Evolutionary conservation across 495 filamentous ascomycete genomes (phyloP).

Genomic region (Penicillium alfredii): DNA sequence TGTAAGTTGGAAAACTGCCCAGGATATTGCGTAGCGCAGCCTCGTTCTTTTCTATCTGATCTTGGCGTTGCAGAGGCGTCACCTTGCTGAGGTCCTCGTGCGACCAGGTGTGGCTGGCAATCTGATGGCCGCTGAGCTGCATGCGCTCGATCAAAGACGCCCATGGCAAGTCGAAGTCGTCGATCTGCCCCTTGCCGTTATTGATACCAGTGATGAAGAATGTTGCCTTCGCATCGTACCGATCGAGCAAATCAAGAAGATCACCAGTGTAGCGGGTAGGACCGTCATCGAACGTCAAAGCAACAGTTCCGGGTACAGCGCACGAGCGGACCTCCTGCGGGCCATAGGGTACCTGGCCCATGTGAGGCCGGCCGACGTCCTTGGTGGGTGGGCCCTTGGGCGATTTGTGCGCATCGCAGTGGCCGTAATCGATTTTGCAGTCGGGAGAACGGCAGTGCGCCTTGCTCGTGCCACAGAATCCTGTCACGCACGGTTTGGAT

Average conservation of each 20-base stretch:
- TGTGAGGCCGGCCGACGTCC: slow-evolving; percentile 49
- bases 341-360: slow-evolving; percentile 55
- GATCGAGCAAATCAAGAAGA: slow-evolving; percentile 62
- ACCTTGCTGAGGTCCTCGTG: slow-evolving; percentile 64
- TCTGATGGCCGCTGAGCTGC: slow-evolving; percentile 66
- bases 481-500: too few relatives aligned
- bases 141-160: slow-evolving; percentile 61
- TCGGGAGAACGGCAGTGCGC: slow-evolving; percentile 64
- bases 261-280: slow-evolving; percentile 63
- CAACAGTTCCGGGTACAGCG: slow-evolving; percentile 54
- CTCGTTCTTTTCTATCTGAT: slow-evolving; percentile 74
- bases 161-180: slow-evolving; percentile 52
- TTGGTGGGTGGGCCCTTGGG: slow-evolving; percentile 58
- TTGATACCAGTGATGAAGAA: slow-evolving; percentile 79
- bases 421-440: slow-evolving; percentile 63
- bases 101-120: slow-evolving; percentile 82
- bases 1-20: slow-evolving; percentile 78
- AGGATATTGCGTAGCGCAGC: slow-evolving; percentile 73
- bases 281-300: slow-evolving; percentile 75
- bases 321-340: slow-evolving; percentile 64
- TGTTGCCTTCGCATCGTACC: slow-evolving; percentile 62
- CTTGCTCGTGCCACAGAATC: slow-evolving; percentile 54
- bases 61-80: slow-evolving; percentile 48
- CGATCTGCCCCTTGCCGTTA: slow-evolving; percentile 64
- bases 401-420: slow-evolving; percentile 61